Percentiles rank a stretch among this genome's conserved stretches.
phyloP scores from a whole-genome alignment of 257 asterid species.

The Lycium barbarum region DNA sequence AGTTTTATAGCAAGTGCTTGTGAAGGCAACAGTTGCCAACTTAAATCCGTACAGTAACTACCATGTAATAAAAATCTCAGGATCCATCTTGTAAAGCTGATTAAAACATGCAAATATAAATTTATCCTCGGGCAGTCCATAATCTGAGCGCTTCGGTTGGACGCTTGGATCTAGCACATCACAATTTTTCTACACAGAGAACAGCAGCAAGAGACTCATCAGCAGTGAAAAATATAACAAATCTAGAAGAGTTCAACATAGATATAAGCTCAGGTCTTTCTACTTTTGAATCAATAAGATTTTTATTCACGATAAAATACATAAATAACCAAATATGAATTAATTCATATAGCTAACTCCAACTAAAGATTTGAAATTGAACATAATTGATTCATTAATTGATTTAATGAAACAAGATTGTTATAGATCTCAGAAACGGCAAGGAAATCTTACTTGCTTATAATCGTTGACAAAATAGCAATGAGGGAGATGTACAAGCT shows the following conservation, averaged over 20 bases:
- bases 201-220: slow-evolving; percentile 26
- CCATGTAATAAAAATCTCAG: slow-evolving; percentile 88
- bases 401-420: background rate
- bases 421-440: slow-evolving; percentile 7
- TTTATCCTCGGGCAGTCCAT: slow-evolving; percentile 94
- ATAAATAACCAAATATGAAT: slow-evolving; percentile 15
- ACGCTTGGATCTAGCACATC: slow-evolving; percentile 83
- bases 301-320: background rate
- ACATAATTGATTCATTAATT: background rate
- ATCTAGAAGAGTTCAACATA: slow-evolving; percentile 27
- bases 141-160: slow-evolving; percentile 90
- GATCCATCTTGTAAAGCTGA: slow-evolving; percentile 99
- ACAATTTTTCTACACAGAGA: slow-evolving; percentile 69
- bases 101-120: slow-evolving; percentile 97
- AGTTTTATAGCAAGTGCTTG: slow-evolving; percentile 8
- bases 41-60: slow-evolving; percentile 38
- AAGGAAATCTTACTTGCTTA: slow-evolving; percentile 73
- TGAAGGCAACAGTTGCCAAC: background rate
- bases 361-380: background rate
- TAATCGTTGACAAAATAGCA: slow-evolving; percentile 98
- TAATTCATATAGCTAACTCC: background rate
- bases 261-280: background rate
- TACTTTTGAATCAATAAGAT: background rate
- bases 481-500: slow-evolving; percentile 94
- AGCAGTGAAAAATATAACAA: slow-evolving; percentile 27